These are phyloP conservation scores for Multifurca ochricompacta DNA, from an alignment of 768 basidiomycete genomes.

Conservation along the genomic window DNA sequence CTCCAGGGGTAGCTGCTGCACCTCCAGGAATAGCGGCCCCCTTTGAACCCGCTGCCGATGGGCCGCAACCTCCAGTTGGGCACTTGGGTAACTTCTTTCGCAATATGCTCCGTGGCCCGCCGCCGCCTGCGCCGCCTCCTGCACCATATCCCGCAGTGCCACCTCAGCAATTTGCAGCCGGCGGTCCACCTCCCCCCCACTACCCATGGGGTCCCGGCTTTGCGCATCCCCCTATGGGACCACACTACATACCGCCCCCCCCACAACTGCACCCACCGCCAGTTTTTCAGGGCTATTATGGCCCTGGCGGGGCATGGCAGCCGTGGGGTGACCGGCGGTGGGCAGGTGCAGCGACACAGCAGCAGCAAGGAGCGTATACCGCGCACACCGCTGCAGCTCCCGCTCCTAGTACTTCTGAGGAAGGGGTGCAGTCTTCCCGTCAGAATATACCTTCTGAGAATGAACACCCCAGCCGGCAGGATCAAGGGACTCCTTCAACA, in stretches of 20 bases:
- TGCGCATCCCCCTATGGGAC: conserved; percentile 46
- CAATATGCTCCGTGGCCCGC: conserved; percentile 16
- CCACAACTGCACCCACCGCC: conserved; percentile 19
- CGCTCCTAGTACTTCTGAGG: background rate
- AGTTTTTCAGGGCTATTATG: conserved; percentile 18
- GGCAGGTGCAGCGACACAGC: conserved; percentile 4
- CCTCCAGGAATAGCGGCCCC: conserved; percentile 27
- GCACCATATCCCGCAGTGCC: conserved; percentile 18
- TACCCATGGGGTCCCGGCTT: conserved; percentile 53
- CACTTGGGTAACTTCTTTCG: conserved; percentile 23
- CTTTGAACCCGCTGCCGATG: conserved; percentile 30
- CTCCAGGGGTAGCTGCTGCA: conserved; percentile 23
- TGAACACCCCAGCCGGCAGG: conserved; percentile 1
- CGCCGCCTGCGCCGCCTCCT: conserved; percentile 19
- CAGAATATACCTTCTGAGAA: background rate
- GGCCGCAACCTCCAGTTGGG: conserved; percentile 30
- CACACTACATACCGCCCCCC: conserved; percentile 25
- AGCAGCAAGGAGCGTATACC: conserved; percentile 2
- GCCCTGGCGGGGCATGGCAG: conserved; percentile 17
- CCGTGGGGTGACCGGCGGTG: conserved; percentile 15
- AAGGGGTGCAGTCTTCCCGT: background rate
- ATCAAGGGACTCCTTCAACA: conserved; percentile 23
- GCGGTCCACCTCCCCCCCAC: conserved; percentile 40
- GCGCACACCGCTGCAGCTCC: conserved; percentile 2
- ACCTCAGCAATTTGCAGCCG: conserved; percentile 21